phyloP scores from a whole-genome alignment of 306 rosid genomes.

The Lagenaria siceraria region DNA sequence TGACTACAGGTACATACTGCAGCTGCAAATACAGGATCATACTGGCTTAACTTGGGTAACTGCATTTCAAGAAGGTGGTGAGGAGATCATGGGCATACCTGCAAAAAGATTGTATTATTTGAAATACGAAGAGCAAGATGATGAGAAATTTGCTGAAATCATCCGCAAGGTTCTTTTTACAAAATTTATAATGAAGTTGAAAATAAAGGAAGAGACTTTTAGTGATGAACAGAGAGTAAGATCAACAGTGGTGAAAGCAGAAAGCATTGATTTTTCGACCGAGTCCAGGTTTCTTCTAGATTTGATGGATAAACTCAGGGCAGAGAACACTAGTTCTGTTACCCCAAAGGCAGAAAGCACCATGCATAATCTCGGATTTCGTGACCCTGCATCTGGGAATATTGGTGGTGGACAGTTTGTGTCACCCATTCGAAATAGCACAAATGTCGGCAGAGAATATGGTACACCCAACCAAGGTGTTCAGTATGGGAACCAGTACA shows the following conservation, averaged over 20 bases:
- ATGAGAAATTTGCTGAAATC: constrained; percentile 48
- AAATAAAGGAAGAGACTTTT: constrained; percentile 71
- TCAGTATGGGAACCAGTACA: constrained; percentile 42
- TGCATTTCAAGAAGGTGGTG: constrained; percentile 88
- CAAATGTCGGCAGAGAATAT: constrained; percentile 33
- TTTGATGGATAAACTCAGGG: constrained; percentile 41
- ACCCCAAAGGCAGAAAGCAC: constrained; percentile 19
- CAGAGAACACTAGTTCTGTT: constrained; percentile 18
- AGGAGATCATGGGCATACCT: constrained; percentile 70
- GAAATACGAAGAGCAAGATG: constrained; percentile 60
- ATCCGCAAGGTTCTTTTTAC: constrained; percentile 50
- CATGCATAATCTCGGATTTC: constrained; percentile 19
- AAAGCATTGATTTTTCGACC: constrained; percentile 35
- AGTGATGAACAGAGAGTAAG: constrained; percentile 82
- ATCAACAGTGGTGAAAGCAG: constrained; percentile 71
- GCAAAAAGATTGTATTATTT: constrained; percentile 56
- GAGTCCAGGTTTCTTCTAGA: constrained; percentile 39
- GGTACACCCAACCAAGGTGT: constrained; percentile 33
- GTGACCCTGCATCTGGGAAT: constrained; percentile 18
- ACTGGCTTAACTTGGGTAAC: constrained; percentile 81
- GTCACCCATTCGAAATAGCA: constrained; percentile 21
- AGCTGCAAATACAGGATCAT: constrained; percentile 73
- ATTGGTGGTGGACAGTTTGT: constrained; percentile 23
- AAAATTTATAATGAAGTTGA: constrained; percentile 57
- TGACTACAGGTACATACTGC: constrained; percentile 76